Percentiles rank a stretch among this genome's conserved stretches.
phyloP scores from a whole-genome alignment of 306 rosid genomes.

The Sechiopsis laciniata region DNA sequence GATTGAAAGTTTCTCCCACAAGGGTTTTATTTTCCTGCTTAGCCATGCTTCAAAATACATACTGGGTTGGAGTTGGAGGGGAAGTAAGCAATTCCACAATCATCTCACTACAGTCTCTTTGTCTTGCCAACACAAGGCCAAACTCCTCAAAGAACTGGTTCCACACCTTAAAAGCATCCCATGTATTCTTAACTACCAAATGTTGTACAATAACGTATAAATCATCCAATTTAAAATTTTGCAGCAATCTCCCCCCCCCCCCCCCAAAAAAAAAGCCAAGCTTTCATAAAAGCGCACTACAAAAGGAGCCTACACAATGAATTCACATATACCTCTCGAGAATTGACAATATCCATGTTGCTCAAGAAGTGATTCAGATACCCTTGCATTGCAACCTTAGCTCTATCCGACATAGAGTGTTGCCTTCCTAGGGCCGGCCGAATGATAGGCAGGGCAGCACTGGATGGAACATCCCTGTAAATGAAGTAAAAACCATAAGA shows the following conservation, averaged over 20 bases:
- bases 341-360: slow-evolving; percentile 82
- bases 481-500: slow-evolving; percentile 33
- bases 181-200: too few relatives aligned
- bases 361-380: slow-evolving; percentile 95
- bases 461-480: slow-evolving; percentile 95
- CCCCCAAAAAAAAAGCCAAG: not conserved
- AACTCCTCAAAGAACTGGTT: too few relatives aligned
- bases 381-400: slow-evolving; percentile 93
- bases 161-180: too few relatives aligned
- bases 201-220: too few relatives aligned
- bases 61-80: not conserved
- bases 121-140: too few relatives aligned
- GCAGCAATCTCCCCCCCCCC: not conserved
- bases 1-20: not conserved
- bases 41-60: not conserved
- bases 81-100: too few relatives aligned
- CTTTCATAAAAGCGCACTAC: not conserved
- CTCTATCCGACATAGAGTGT: slow-evolving; percentile 82
- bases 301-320: not conserved
- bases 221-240: not conserved
- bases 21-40: not conserved
- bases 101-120: too few relatives aligned
- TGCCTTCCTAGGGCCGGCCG: slow-evolving; percentile 94
- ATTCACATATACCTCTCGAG: slow-evolving; percentile 67
- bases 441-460: slow-evolving; percentile 91